These are phyloP conservation scores for Gossypioides kirkii DNA, from an alignment of 345 rosid genomes.

Conservation along the genomic window DNA sequence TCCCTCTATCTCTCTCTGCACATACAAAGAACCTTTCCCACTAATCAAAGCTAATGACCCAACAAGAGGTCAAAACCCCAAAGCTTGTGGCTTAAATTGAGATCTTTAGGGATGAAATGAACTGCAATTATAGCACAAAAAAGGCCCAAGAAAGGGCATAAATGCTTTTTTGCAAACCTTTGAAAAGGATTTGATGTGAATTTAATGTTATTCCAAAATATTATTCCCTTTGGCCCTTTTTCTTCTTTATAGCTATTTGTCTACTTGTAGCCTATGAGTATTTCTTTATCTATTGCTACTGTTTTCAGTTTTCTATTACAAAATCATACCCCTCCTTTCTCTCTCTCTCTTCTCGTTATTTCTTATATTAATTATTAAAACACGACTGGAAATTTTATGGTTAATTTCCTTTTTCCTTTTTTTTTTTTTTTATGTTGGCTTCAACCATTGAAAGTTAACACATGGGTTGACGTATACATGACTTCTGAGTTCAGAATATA, in stretches of 20 bases:
- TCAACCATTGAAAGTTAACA: no score
- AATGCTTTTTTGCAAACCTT: conserved; percentile 16
- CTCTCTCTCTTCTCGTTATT: no score
- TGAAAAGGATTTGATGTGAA: conserved; percentile 26
- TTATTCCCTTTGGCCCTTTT: conserved; percentile 11
- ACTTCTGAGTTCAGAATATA: no score
- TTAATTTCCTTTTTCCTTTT: no score
- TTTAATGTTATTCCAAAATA: conserved; percentile 21
- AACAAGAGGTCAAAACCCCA: background rate
- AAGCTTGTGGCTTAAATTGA: conserved; percentile 22
- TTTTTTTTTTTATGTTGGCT: no score
- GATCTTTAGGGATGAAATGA: conserved; percentile 18
- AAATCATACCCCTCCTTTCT: background rate
- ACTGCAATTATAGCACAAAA: conserved; percentile 20
- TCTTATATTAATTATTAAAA: no score
- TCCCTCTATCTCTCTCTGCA: conserved; percentile 15
- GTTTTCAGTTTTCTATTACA: background rate
- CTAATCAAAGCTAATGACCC: background rate
- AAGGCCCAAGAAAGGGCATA: background rate
- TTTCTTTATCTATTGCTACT: background rate
- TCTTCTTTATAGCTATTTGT: background rate
- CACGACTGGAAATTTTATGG: no score
- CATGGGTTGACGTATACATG: no score
- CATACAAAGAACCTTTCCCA: background rate
- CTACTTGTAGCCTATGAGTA: background rate